A percentile compares a stretch with the other conserved stretches of the same genome.
Evolutionary conservation across 176 grass and related monocot species (phyloP).

Genomic region (Puya raimondii): DNA sequence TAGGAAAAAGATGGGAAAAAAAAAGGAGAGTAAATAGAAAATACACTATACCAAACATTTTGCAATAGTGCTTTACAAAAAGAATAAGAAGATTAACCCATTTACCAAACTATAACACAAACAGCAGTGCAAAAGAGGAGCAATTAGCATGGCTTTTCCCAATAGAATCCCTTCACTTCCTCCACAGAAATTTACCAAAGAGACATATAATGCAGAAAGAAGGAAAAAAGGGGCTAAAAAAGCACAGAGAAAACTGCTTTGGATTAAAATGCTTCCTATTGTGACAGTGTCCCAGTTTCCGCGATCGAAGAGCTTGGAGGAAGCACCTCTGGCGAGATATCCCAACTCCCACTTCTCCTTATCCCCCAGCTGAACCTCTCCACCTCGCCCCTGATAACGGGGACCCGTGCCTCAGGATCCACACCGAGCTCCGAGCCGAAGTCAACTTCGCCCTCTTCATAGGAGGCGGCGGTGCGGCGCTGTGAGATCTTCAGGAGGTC

Average conservation of each 20-base stretch:
- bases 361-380: constrained; percentile 13
- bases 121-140: background rate
- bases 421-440: constrained; percentile 16
- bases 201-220: background rate
- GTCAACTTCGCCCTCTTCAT: constrained; percentile 25
- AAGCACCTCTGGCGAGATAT: constrained; percentile 21
- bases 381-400: constrained; percentile 21
- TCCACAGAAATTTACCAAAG: background rate
- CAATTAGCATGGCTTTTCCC: background rate
- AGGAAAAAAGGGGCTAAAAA: background rate
- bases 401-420: constrained; percentile 33
- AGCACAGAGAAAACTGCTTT: background rate
- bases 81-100: background rate
- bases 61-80: constrained; percentile 1
- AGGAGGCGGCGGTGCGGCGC: constrained; percentile 2
- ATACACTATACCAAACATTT: background rate
- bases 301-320: constrained; percentile 19
- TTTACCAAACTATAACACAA: background rate
- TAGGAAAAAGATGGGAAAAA: background rate
- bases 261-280: background rate
- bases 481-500: constrained; percentile 40
- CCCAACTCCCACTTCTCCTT: constrained; percentile 23
- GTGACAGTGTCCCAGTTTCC: constrained; percentile 14
- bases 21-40: background rate
- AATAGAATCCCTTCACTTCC: background rate